Evolutionary conservation across 2,329 filamentous ascomycete species (phyloP), one percentile per base, ranked within the genome.

Genomic region (Sarocladium oryzae): DNA sequence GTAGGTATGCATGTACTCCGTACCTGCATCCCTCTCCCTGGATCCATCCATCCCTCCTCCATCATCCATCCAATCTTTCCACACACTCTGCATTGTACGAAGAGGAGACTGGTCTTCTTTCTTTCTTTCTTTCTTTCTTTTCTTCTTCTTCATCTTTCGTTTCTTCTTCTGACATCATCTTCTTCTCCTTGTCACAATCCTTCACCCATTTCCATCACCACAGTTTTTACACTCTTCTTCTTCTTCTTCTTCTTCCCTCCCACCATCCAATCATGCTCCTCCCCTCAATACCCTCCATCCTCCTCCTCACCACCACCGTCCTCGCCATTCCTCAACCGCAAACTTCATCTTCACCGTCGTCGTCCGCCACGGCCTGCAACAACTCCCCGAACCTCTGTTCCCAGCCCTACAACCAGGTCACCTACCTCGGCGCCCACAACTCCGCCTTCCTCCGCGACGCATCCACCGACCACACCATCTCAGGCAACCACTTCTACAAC

Each of bases 341-440:
- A 20, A 20, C 52, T 16, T 53, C 57, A 13, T 30, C 56, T 23
- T 54, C 61, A 15, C 55, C 56, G 9, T 52, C 55, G 5, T 53
- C 56, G 24, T 53, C 55, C 48, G 58, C 62, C 20, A 61, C 60
- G 15, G 81, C 83, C 28, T 93, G 89, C 78, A 93, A 93, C 71
- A 92, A 92, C 73, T 89, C 86, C 1, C 86, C 87, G 0, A 70
- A 75, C 38, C 78, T 93, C 36, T 93, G 89, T 73, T 72, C 70
- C 55, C 81, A 80, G 56, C 70, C 79, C 16, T 93, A 93, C 72
- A 84, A 82, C 69, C 81, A 86, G 57, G 79, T 93, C 58, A 91
- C 88, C 2, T 79, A 91, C 65, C 79, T 92, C 61, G 87, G 87
- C 20, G 86, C 85, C 16, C 88, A 91, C 69, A 78, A 90, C 68